A percentile compares a stretch with the other conserved stretches of the same genome.
Evolutionary conservation across 75 land plant genomes (phyloP).

Genomic region (Adiantum capillusveneris): DNA sequence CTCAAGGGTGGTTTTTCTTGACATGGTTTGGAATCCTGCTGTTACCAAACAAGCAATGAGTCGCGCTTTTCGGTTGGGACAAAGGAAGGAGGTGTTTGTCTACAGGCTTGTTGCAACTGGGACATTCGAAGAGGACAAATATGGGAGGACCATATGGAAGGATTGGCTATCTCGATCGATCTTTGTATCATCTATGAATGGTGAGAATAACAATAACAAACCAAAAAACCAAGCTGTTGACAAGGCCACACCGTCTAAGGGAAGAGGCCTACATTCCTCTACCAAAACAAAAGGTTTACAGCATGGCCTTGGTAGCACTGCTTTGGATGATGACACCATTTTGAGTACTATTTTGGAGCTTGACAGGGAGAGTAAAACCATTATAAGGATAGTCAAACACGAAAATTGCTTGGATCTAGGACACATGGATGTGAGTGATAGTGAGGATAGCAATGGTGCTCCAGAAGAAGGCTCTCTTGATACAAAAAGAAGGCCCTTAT

Average conservation of each 20-base stretch:
- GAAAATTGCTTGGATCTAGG: background rate
- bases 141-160: constrained; percentile 50
- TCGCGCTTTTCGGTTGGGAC: constrained; percentile 83
- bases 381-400: background rate
- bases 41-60: constrained; percentile 78
- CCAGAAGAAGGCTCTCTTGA: no score
- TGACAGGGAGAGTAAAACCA: background rate
- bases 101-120: constrained; percentile 57
- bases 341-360: background rate
- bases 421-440: background rate
- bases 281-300: background rate
- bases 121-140: constrained; percentile 63
- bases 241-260: background rate
- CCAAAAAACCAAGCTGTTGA: background rate
- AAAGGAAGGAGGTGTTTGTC: constrained; percentile 66
- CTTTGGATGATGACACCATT: background rate
- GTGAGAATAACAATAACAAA: background rate
- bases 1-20: constrained; percentile 73
- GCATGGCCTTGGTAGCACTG: background rate
- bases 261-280: no score
- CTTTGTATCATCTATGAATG: constrained; percentile 24
- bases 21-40: constrained; percentile 86
- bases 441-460: background rate
- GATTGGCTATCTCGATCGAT: constrained; percentile 60
- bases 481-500: no score